Conservation (phyloP, 2,329 filamentous ascomycete genomes). For the Alternaria longipes region DNA sequence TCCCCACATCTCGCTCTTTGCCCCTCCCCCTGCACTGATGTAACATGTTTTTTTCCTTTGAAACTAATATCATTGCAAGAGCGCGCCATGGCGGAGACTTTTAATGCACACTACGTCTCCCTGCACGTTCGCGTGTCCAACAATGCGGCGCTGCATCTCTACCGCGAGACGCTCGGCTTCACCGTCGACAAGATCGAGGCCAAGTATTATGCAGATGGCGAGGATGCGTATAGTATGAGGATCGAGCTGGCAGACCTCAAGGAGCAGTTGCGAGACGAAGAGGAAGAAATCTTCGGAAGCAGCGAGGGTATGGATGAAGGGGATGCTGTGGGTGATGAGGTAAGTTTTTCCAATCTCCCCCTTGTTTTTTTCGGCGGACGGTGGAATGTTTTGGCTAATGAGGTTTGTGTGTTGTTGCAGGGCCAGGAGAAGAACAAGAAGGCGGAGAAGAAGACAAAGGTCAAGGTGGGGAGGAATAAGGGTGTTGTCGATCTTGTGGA, state of each 20-base stretch:
- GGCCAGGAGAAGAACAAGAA: conserved; percentile 36
- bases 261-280: conserved; percentile 60
- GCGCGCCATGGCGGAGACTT: conserved; percentile 96
- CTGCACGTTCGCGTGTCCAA: conserved; percentile 97
- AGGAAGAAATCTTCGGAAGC: conserved; percentile 45
- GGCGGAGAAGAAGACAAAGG: conserved; percentile 64
- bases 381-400: too few relatives aligned
- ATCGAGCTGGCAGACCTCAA: conserved; percentile 75
- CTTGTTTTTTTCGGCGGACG: too few relatives aligned
- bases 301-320: conserved; percentile 44
- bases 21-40: too few relatives aligned
- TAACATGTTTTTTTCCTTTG: too few relatives aligned
- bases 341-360: neutral
- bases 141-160: conserved; percentile 87
- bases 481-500: conserved; percentile 84
- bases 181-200: conserved; percentile 66
- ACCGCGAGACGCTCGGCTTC: conserved; percentile 70
- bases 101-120: conserved; percentile 89
- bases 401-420: too few relatives aligned
- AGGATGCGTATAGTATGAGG: conserved; percentile 94
- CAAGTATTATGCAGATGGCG: conserved; percentile 97
- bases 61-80: conserved; percentile 48
- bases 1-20: too few relatives aligned
- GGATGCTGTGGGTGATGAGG: conserved; percentile 50
- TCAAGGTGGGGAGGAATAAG: conserved; percentile 80